These are phyloP conservation scores for Wickerhamomyces tratensis DNA, from an alignment of 805 yeast genomes.

Conservation along the genomic window DNA sequence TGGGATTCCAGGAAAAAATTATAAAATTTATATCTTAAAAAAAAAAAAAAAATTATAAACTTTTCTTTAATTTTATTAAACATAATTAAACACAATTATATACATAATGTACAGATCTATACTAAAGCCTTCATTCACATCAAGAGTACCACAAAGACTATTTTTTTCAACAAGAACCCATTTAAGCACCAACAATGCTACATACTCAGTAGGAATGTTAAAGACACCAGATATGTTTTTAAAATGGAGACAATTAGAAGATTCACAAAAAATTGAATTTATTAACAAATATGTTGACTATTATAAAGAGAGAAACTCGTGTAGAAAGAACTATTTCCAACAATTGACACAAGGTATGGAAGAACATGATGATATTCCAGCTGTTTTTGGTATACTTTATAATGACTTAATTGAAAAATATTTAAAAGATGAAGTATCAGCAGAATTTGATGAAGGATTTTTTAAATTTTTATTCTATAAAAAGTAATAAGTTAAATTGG, in stretches of 20 bases:
- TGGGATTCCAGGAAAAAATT: no score
- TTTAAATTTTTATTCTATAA: neutral
- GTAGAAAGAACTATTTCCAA: slow-evolving; percentile 25
- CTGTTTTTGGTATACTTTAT: slow-evolving; percentile 28
- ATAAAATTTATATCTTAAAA: no score
- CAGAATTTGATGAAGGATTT: slow-evolving; percentile 18
- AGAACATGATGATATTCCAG: slow-evolving; percentile 25
- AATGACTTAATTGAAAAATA: slow-evolving; percentile 21
- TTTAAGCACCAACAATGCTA: neutral
- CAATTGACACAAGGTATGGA: slow-evolving; percentile 27
- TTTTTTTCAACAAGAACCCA: no score
- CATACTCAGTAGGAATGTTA: no score
- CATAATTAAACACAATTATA: neutral
- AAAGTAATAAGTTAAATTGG: no score
- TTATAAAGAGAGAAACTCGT: slow-evolving; percentile 23
- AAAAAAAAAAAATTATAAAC: no score
- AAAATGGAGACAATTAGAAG: slow-evolving; percentile 19
- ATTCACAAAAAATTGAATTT: slow-evolving; percentile 18
- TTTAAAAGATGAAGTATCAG: slow-evolving; percentile 7
- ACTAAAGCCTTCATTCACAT: no score
- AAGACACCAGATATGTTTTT: neutral
- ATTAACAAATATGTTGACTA: slow-evolving; percentile 19
- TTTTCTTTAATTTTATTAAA: no score
- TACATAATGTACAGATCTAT: neutral
- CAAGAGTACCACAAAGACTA: no score